Conservation (phyloP, 192 early-diverging fungal species). For the Coemansia sp. region DNA sequence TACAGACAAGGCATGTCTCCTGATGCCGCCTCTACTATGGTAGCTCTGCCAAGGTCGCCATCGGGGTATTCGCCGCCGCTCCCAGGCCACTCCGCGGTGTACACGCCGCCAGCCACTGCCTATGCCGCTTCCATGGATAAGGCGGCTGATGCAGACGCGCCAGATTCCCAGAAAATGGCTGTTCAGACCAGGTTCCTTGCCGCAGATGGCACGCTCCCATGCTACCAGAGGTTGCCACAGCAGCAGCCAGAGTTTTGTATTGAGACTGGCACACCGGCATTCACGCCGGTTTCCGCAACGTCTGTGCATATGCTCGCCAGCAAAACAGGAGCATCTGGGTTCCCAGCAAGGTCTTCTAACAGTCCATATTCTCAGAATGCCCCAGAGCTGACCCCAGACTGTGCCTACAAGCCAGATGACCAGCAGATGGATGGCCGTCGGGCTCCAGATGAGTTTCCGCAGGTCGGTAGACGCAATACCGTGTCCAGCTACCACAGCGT, state of each 20-base stretch:
- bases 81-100: neutral
- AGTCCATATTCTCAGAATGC: neutral
- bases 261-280: neutral
- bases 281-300: conserved; percentile 11
- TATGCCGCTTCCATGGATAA: neutral
- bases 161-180: neutral
- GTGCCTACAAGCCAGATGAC: neutral
- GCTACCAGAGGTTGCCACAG: neutral
- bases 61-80: neutral
- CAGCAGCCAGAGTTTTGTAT: neutral
- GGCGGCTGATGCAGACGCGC: neutral
- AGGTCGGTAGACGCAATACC: conserved; percentile 4
- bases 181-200: neutral
- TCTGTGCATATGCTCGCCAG: neutral
- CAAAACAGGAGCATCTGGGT: neutral
- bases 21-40: neutral
- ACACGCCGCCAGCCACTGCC: neutral
- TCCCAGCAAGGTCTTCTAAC: neutral
- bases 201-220: neutral
- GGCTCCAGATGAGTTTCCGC: neutral
- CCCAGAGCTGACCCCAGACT: neutral
- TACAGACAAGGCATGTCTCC: neutral
- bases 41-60: neutral
- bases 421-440: neutral
- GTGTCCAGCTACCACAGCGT: conserved; percentile 6